Conservation (phyloP, 768 basidiomycete species). For the Pisolithus marmoratus region DNA sequence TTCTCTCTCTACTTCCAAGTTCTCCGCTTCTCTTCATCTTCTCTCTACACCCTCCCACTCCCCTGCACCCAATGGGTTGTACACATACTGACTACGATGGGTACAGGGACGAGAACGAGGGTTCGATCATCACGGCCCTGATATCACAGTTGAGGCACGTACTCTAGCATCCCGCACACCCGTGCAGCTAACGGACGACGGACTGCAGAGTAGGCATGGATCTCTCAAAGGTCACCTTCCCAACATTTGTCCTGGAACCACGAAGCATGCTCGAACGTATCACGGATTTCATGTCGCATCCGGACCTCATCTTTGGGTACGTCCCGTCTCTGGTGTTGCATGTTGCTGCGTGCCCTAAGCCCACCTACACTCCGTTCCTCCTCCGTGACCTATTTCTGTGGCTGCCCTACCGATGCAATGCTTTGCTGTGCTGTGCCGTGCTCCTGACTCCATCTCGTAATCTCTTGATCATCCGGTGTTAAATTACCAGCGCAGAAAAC, state of each 20-base stretch:
- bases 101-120: constrained; percentile 84
- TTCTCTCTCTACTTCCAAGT: constrained; percentile 7
- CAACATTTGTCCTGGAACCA: constrained; percentile 94
- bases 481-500: constrained; percentile 62
- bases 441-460: neutral
- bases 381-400: neutral
- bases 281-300: constrained; percentile 99
- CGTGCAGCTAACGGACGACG: too few species aligned
- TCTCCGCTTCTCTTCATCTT: constrained; percentile 9
- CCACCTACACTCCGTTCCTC: constrained; percentile 5
- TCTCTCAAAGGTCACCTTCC: constrained; percentile 88
- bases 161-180: neutral
- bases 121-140: constrained; percentile 79
- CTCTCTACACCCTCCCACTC: constrained; percentile 31
- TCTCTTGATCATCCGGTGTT: neutral
- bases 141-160: constrained; percentile 84
- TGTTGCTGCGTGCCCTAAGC: constrained; percentile 18
- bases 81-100: constrained; percentile 28
- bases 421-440: neutral
- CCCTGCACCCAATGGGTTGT: constrained; percentile 22
- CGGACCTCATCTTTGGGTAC: constrained; percentile 93
- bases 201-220: constrained; percentile 89
- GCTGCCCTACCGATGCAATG: neutral
- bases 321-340: constrained; percentile 26
- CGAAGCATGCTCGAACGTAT: constrained; percentile 97